phyloP scores from a whole-genome alignment of 2,329 filamentous ascomycete genomes.

The Leptographium wingfieldii region DNA sequence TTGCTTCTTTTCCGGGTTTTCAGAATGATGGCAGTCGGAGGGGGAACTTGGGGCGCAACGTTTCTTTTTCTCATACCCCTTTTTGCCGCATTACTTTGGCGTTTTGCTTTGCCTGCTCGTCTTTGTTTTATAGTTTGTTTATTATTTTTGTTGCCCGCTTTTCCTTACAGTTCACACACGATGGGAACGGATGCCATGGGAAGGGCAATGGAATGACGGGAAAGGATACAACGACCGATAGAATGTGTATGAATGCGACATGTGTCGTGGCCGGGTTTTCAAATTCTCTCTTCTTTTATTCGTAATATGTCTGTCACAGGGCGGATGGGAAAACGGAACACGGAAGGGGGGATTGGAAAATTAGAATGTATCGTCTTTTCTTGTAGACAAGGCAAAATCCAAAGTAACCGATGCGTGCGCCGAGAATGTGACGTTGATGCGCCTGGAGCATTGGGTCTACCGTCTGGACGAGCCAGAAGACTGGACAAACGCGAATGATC shows the following conservation, averaged over 20 bases:
- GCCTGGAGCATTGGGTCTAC: no score
- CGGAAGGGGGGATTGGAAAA: neutral
- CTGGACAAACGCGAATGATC: neutral
- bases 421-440: neutral
- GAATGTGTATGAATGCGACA: neutral
- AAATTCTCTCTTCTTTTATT: neutral
- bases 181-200: neutral
- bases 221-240: neutral
- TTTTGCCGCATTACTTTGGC: conserved; percentile 4
- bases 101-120: neutral
- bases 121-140: neutral
- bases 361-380: neutral
- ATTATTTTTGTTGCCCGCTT: neutral
- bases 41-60: neutral
- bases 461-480: neutral
- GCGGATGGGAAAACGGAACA: conserved; percentile 1
- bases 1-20: neutral
- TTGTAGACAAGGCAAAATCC: neutral
- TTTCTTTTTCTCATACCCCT: conserved; percentile 2
- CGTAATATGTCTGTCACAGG: neutral
- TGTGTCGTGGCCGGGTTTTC: neutral
- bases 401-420: neutral
- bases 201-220: neutral
- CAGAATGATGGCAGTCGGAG: neutral
- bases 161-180: neutral